Percentiles rank a stretch among this genome's conserved stretches.
Conservation (phyloP, 257 asterid species). For the Capsicum rhomboideum region DNA sequence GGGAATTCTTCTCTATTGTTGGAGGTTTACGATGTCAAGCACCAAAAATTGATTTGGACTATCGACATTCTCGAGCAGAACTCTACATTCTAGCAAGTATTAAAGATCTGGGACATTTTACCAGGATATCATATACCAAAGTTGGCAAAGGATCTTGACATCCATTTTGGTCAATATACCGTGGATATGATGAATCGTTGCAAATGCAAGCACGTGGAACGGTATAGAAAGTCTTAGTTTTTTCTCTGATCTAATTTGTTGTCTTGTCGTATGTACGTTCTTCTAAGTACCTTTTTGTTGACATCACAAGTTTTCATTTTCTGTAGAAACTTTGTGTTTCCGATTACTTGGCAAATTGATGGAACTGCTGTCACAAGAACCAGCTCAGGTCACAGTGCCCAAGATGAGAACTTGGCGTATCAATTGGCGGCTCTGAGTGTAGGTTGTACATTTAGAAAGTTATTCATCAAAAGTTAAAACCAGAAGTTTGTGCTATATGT, state of each 20-base stretch:
- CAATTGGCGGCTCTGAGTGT: not conserved
- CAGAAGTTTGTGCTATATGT: too few species aligned
- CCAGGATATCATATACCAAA: slow-evolving; percentile 16
- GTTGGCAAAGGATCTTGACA: slow-evolving; percentile 1
- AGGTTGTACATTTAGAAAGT: too few species aligned
- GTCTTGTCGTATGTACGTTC: too few species aligned
- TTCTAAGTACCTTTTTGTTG: not conserved
- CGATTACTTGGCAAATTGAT: slow-evolving; percentile 15
- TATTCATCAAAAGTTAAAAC: too few species aligned
- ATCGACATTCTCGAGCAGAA: slow-evolving; percentile 24
- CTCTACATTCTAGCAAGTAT: slow-evolving; percentile 21
- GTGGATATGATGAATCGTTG: slow-evolving; percentile 4
- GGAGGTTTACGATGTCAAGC: slow-evolving; percentile 26
- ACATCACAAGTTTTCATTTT: not conserved
- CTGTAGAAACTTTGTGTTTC: slow-evolving; percentile 15
- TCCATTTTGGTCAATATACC: slow-evolving; percentile 6
- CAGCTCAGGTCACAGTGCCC: not conserved
- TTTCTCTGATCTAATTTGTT: too few species aligned
- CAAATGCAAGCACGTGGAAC: slow-evolving; percentile 9
- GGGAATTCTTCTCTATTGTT: slow-evolving; percentile 18
- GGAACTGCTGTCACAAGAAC: not conserved
- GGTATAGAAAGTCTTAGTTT: not conserved
- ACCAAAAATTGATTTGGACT: slow-evolving; percentile 35
- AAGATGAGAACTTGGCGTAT: not conserved
- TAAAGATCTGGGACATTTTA: slow-evolving; percentile 38